Evolutionary conservation across 176 grass and related monocot genomes (phyloP), one percentile per base, ranked within the genome.

Genomic region (Aegilops bicornis): DNA sequence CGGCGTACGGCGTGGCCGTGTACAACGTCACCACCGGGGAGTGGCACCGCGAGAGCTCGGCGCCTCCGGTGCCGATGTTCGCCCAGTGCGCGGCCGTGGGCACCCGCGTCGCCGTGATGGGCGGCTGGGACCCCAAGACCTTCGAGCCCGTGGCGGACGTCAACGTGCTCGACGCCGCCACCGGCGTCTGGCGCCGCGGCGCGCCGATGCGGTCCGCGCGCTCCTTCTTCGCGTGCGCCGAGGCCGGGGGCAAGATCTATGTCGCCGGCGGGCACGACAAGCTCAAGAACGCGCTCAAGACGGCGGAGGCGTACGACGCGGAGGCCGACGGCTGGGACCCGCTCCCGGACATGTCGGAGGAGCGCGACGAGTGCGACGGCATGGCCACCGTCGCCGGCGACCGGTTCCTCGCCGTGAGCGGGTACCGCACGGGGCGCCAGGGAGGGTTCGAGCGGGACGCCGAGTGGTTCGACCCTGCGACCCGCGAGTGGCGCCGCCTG

Each of bases 281-380:
- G 79, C 85, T 92, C 69, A 98, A 98, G 83, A 98, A 98, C 88
- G 96, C 94, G 39, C 92, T 98, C 11, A 91, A 93, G 85, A 91
- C 91, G 0, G 96, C 93, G 7, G 89, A 96, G 86, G 94, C 87
- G 7, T 98, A 98, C 87, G 90, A 96, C 66, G 71, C 91, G 1
- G 52, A 1, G 13, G 33, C 42, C 27, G 88, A 98, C 66, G 80
- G 72, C 12, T 98, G 96, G 96, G 81, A 82, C 19, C 84, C 82
- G 22, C 90, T 98, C 1, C 96, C 96, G 4, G 94, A 98, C 92
- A 98, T 98, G 96, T 86, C 88, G 63, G 84, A 85, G 84, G 90
- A 91, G 84, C 79, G 93, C 5, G 96, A 98, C 84, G 96, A 98
- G 79, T 91, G 91, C 83, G 87, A 87, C 56, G 96, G 96, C n/a